Conservation (phyloP, 768 basidiomycete genomes). For the Boletus reticulatus region DNA sequence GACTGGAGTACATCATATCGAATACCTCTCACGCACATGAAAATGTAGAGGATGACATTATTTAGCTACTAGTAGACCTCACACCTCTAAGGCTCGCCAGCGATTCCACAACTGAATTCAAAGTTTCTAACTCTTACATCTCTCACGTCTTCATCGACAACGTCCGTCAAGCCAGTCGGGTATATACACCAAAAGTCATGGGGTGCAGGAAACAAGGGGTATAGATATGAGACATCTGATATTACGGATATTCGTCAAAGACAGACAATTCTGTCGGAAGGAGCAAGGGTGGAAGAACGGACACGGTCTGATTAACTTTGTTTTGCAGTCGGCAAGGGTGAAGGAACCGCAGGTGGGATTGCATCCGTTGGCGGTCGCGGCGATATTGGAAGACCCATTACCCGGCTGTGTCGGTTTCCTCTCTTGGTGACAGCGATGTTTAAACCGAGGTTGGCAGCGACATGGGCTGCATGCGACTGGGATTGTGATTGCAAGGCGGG, state of each 20-base stretch:
- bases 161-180: constrained; percentile 14
- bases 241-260: constrained; percentile 12
- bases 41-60: too few species aligned
- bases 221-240: constrained; percentile 23
- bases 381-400: constrained; percentile 60
- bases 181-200: constrained; percentile 18
- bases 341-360: constrained; percentile 9
- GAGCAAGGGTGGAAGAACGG: background rate
- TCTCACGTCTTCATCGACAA: background rate
- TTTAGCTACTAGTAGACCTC: too few species aligned
- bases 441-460: constrained; percentile 69
- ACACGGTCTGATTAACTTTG: constrained; percentile 16
- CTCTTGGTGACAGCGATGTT: constrained; percentile 59
- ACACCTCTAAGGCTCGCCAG: too few species aligned
- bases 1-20: too few species aligned
- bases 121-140: background rate
- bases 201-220: constrained; percentile 19
- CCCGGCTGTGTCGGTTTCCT: constrained; percentile 61
- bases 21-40: too few species aligned
- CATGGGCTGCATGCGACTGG: constrained; percentile 53
- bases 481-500: constrained; percentile 39
- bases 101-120: too few species aligned
- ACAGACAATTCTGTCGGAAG: background rate
- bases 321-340: constrained; percentile 25
- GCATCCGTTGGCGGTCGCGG: constrained; percentile 27